Evolutionary conservation across 257 asterid genomes (phyloP).

Genomic region (Penstemon barbatus): DNA sequence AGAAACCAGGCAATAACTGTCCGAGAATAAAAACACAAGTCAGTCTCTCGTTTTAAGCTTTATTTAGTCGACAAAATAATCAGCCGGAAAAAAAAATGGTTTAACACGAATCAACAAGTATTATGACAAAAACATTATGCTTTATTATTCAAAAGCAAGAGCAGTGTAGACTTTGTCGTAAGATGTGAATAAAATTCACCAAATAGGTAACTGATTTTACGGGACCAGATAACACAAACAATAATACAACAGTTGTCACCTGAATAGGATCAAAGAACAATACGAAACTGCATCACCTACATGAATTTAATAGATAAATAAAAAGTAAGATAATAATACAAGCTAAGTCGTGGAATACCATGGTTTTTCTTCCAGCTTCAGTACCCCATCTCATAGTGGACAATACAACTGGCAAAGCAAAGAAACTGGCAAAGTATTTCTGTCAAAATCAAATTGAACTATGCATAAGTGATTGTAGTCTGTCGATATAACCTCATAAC

Average conservation of each 20-base stretch:
- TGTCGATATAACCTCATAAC: no score
- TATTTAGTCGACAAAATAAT: no score
- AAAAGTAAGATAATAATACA: not conserved
- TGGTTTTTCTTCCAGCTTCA: conserved; percentile 87
- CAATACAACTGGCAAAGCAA: conserved; percentile 82
- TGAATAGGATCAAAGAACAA: conserved; percentile 35
- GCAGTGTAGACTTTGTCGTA: not conserved
- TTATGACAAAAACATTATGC: not conserved
- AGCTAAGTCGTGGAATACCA: conserved; percentile 44
- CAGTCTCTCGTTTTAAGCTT: conserved; percentile 24
- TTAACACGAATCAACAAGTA: not conserved
- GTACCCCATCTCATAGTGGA: conserved; percentile 90
- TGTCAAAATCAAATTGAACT: no score
- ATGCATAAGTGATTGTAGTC: no score
- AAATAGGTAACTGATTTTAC: conserved; percentile 81
- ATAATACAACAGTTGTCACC: conserved; percentile 76
- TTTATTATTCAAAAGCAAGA: not conserved
- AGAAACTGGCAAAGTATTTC: conserved; percentile 40
- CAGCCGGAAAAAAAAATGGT: no score
- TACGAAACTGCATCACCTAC: conserved; percentile 6
- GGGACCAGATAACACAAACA: conserved; percentile 85
- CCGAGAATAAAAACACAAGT: conserved; percentile 15
- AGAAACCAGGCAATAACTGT: conserved; percentile 83
- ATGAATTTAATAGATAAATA: conserved; percentile 8
- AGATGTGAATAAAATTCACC: conserved; percentile 40